A percentile compares a stretch with the other conserved stretches of the same genome.
These are phyloP conservation scores for Penicillium paneum DNA, from an alignment of 2,329 filamentous ascomycete species.

Conservation along the genomic window DNA sequence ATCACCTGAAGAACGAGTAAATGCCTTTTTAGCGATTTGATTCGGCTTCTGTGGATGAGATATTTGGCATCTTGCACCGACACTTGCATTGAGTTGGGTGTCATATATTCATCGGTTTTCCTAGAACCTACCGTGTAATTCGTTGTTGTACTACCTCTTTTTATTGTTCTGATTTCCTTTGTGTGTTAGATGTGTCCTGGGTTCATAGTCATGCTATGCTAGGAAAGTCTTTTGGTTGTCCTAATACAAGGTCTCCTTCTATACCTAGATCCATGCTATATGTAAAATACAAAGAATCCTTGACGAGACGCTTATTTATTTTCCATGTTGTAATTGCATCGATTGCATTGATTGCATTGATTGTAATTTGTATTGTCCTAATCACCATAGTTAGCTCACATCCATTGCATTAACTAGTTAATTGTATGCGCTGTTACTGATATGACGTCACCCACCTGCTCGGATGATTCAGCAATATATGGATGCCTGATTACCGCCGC, in stretches of 20 bases:
- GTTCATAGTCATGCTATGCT: conserved; percentile 8
- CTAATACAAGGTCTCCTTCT: conserved; percentile 12
- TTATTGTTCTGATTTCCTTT: conserved; percentile 26
- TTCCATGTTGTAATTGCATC: too few relatives aligned
- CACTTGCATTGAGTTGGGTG: conserved; percentile 19
- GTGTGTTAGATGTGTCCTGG: conserved; percentile 27
- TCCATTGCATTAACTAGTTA: not conserved
- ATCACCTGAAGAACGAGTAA: conserved; percentile 65
- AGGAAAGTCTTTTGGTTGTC: conserved; percentile 11
- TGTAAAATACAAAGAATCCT: conserved; percentile 26
- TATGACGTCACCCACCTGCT: conserved; percentile 11
- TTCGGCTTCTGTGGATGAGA: conserved; percentile 4
- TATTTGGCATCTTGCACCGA: conserved; percentile 5
- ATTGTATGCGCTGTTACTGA: conserved; percentile 5
- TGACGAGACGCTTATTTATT: not conserved
- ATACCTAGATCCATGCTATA: conserved; percentile 27
- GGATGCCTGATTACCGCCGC: conserved; percentile 12
- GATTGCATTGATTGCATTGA: too few relatives aligned
- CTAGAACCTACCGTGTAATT: conserved; percentile 30
- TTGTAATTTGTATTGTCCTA: too few relatives aligned
- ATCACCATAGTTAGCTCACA: not conserved
- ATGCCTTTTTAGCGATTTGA: conserved; percentile 8
- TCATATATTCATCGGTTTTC: conserved; percentile 25
- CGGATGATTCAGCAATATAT: conserved; percentile 13
- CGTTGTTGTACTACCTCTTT: conserved; percentile 24